Evolutionary conservation across 1,139 yeast species (phyloP).

Genomic region (Blastobotrys aristatus): DNA sequence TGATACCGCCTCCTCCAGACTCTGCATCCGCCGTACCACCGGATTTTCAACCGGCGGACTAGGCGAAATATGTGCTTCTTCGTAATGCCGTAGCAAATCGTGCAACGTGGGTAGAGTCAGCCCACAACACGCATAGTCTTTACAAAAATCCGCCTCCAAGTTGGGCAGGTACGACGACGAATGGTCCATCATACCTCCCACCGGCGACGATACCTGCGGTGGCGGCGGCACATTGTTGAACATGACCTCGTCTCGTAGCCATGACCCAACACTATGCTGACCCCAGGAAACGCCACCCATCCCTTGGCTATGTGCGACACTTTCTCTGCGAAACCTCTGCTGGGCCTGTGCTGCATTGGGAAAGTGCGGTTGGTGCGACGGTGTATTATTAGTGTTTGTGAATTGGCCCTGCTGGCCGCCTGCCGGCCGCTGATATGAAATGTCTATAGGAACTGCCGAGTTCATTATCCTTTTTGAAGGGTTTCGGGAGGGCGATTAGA

Average conservation of each 20-base stretch:
- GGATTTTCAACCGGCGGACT: constrained; percentile 49
- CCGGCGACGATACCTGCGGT: too few species aligned
- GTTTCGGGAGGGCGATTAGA: too few species aligned
- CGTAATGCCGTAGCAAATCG: constrained; percentile 89
- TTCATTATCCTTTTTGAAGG: constrained; percentile 23
- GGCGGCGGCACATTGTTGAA: constrained; percentile 27
- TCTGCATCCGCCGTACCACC: constrained; percentile 37
- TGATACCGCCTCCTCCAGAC: constrained; percentile 59
- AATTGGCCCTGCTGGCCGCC: constrained; percentile 23
- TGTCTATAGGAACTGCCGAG: constrained; percentile 41
- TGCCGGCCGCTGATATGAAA: constrained; percentile 35
- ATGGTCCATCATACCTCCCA: too few species aligned
- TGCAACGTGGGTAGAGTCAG: constrained; percentile 86
- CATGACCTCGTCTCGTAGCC: constrained; percentile 79
- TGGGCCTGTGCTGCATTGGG: constrained; percentile 3
- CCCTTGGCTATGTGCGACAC: constrained; percentile 93
- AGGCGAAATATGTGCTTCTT: constrained; percentile 88
- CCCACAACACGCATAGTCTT: constrained; percentile 96
- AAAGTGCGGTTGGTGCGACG: background rate
- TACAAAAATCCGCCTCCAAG: constrained; percentile 91
- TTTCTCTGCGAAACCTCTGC: constrained; percentile 60
- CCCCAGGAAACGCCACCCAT: constrained; percentile 99
- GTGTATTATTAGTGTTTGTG: constrained; percentile 1
- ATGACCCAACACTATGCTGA: constrained; percentile 86
- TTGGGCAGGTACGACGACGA: constrained; percentile 78